Evolutionary conservation across 192 early-diverging fungal species (phyloP), one percentile per base, ranked within the genome.

Genomic region (Glomus cerebriforme): DNA sequence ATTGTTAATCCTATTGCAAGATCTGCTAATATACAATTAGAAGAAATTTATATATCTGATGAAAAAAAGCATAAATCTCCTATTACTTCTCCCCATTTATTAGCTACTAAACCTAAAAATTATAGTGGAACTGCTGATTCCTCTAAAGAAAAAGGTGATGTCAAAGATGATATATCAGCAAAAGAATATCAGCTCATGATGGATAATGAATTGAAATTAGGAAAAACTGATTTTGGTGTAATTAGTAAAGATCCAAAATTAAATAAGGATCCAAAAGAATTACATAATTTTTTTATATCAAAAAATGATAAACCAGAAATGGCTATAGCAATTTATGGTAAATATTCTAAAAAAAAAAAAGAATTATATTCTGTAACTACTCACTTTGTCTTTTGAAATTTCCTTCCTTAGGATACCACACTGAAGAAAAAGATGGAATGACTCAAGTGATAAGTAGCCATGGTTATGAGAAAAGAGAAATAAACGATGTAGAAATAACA

Each of bases 291-390:
- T 49, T 79, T 84, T 77, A 76, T 82, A 7, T 81, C 81, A 13
- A 81, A 84, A 12, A 84, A 84, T 7, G 80, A 84, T 26, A 70
- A 67, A 24, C 81, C 83, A 2, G 67, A 65, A 27, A 84, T 84
- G 83, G 79, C 81, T 71, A 63, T 84, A 34, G 62, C 79, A 37
- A 80, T 84, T 80, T 81, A n/a, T 79, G 83, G 81, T 64, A 74
- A 27, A 27, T 63, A 1, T 49, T 49, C 15, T 17, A 49, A 13
- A 13, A 49, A 54, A 22, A 39, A 39, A 39, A 2, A 5, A 39
- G 37, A 5, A 5, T 39, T 54, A 19, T 19, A 12, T 49, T 5
- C 12, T 19, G 5, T 19, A 5, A 6, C 2, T 54, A 3, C 4
- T 19, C 17, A 0, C 47, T 54, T 54, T 39, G 2, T 39, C 7